Evolutionary conservation across 805 yeast genomes (phyloP), one percentile per base, ranked within the genome.

Genomic region (Hanseniaspora singularis): DNA sequence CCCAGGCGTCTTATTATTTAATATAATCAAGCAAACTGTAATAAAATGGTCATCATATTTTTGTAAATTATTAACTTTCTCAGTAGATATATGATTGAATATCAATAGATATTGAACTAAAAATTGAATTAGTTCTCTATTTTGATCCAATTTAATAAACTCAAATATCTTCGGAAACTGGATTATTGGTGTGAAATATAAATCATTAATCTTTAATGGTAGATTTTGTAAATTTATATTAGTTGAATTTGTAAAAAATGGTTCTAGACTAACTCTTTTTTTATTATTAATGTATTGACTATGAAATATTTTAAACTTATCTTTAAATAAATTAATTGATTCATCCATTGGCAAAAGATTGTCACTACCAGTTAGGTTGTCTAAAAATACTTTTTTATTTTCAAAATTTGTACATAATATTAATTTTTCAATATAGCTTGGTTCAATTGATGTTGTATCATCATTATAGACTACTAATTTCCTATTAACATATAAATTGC

Each of bases 161-260:
- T 37, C 41, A 16, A 44, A n/a, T 6, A 37, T 12, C 23, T 24
- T 44, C 23, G 48, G 48, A 31, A 44, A 44, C 14, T 44, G 41
- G 8, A 44, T 31, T 11, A 44, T 15, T 3, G 48, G 48, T 10
- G 16, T 23, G 18, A 44, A 15, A 20, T 15, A 20, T 3, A 44
- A 22, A n/a, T 44, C 41, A 4, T 33, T 44, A 3, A 44, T 31
- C 23, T 30, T 24, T 3, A 36, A 12, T 8, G n/a, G 20, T 12
- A 16, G 12, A 20, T 16, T 36, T 12, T 23, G 20, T 5, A 14
- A 10, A 9, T 12, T n/a, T n/a, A n/a, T n/a, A n/a, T n/a, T n/a
- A n/a, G n/a, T n/a, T n/a, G n/a, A n/a, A n/a, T n/a, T n/a, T n/a
- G n/a, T n/a, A n/a, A n/a, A n/a, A n/a, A n/a, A n/a, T n/a, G n/a